Evolutionary conservation across 495 filamentous ascomycete species (phyloP).

Genomic region (Elaphomyces granulatus): DNA sequence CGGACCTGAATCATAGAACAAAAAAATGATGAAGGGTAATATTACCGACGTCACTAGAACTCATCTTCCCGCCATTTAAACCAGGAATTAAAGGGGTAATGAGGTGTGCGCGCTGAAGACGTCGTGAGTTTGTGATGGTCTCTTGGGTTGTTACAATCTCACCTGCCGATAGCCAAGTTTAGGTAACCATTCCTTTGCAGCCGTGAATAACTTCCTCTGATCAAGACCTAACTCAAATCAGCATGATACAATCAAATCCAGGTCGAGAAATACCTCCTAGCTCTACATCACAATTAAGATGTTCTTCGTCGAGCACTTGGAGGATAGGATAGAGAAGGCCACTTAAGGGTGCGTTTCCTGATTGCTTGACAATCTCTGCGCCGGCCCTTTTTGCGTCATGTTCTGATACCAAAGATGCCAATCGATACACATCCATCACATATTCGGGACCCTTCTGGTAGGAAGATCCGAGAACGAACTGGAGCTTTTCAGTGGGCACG

Average conservation of each 20-base stretch:
- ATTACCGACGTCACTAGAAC: constrained; percentile 32
- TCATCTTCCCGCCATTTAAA: constrained; percentile 72
- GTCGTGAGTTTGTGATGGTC: constrained; percentile 6
- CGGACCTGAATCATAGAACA: constrained; percentile 21
- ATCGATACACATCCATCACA: constrained; percentile 28
- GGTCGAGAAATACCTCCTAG: constrained; percentile 29
- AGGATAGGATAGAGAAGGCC: constrained; percentile 72
- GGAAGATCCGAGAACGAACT: constrained; percentile 70
- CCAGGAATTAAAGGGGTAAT: constrained; percentile 89
- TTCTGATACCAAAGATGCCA: constrained; percentile 39
- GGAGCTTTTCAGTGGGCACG: constrained; percentile 59
- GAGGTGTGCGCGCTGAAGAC: constrained; percentile 53
- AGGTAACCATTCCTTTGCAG: constrained; percentile 42
- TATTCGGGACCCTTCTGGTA: constrained; percentile 48
- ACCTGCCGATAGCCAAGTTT: constrained; percentile 36
- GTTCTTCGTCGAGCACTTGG: constrained; percentile 83
- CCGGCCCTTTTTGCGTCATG: constrained; percentile 71
- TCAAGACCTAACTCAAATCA: constrained; percentile 36
- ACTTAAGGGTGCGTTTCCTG: constrained; percentile 53
- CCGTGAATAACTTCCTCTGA: constrained; percentile 83
- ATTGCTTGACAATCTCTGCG: constrained; percentile 87
- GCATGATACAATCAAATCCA: background rate
- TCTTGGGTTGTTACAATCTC: background rate
- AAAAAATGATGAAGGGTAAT: background rate
- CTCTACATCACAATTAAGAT: constrained; percentile 72